These are phyloP conservation scores for Osmanthus fragrans DNA, from an alignment of 257 asterid genomes.

Conservation along the genomic window DNA sequence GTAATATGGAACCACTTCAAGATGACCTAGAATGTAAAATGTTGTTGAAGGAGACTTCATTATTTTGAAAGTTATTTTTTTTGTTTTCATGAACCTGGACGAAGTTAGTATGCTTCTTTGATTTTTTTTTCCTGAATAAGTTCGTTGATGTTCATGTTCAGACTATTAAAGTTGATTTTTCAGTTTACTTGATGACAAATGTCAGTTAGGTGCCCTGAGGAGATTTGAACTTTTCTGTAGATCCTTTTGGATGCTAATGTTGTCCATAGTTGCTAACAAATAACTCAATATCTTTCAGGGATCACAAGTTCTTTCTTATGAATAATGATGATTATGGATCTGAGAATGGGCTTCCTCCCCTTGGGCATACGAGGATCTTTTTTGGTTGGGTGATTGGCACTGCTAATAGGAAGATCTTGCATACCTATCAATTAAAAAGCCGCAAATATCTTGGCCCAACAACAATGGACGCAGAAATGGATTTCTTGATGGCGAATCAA, in stretches of 20 bases:
- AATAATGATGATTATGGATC: constrained; percentile 74
- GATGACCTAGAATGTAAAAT: too few species aligned
- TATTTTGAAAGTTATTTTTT: not conserved
- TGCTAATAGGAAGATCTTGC: constrained; percentile 89
- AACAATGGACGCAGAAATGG: constrained; percentile 99
- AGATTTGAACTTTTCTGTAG: not conserved
- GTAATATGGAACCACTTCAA: not conserved
- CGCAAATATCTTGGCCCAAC: constrained; percentile 98
- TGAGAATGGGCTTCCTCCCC: constrained; percentile 91
- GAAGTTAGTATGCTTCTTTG: not conserved
- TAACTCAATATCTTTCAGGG: constrained; percentile 56
- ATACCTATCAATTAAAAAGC: constrained; percentile 89
- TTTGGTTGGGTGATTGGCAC: constrained; percentile 85
- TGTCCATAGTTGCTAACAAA: not conserved
- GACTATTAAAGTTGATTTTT: not conserved
- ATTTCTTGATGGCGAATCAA: constrained; percentile 97
- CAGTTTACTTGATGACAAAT: not conserved
- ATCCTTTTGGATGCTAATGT: not conserved
- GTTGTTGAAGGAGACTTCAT: not conserved
- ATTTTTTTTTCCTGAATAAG: not conserved
- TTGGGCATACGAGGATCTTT: constrained; percentile 60
- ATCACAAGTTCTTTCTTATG: constrained; percentile 73
- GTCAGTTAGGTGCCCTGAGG: not conserved
- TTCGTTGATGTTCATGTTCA: not conserved
- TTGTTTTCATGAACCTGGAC: not conserved